Evolutionary conservation across 1,139 yeast species (phyloP), one percentile per base, ranked within the genome.

Genomic region (Yarrowia galli): DNA sequence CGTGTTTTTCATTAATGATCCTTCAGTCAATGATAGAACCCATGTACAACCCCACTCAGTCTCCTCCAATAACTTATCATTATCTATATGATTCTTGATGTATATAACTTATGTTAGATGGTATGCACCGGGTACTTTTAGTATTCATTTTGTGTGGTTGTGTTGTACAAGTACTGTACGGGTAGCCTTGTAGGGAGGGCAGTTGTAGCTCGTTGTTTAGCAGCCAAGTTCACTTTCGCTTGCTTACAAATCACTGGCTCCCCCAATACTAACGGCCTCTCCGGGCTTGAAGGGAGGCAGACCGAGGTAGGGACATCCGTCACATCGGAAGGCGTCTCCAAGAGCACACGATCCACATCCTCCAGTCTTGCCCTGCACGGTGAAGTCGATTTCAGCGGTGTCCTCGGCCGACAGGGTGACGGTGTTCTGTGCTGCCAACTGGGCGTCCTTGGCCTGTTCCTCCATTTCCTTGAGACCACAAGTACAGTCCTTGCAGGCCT

Each of bases 251-350:
- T 61, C 56, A 10, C 56, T 36, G 10, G 46, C 46, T 4, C 66
- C 78, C 16, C 73, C 72, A 46, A 78, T 72, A 67, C 74, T 72
- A 20, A 80, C 80, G 3, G 78, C 89, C 79, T 95, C 96, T 65
- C 99, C 99, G 0, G 98, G 98, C 80, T 92, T 92, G 84, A 95
- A 95, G 6, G 99, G 98, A 12, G 99, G 99, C 69, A 96, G 83
- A 0, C 99, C 99, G 73, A 95, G 82, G 79, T 88, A 96, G 54
- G 99, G 99, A 79, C 99, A 95, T 3, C 98, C 98, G 74, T 93
- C 97, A 79, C 99, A 95, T 75, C 99, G 83, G 81, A 95, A 95
- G 0, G 99, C 99, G 78, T 95, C 99, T 49, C 99, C 99, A 7
- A 95, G 83, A 0, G 98, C 89, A 81, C 99, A 95, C 13, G 97